A percentile compares a stretch with the other conserved stretches of the same genome.
Conservation (phyloP, 257 asterid genomes). For the Cinchona pubescens region DNA sequence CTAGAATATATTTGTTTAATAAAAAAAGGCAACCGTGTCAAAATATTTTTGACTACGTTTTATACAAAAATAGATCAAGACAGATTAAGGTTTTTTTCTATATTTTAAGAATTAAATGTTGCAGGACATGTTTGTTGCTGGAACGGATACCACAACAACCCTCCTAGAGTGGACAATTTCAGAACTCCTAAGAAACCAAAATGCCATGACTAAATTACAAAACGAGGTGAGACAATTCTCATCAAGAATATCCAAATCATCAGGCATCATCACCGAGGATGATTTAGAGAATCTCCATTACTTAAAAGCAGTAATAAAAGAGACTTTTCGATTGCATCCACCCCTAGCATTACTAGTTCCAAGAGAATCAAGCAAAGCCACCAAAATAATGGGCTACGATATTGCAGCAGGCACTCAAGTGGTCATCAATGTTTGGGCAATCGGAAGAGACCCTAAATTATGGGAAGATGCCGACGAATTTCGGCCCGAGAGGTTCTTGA, state of each 20-base stretch:
- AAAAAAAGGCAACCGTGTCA: too few relatives aligned
- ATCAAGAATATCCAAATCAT: not conserved
- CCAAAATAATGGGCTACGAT: not conserved
- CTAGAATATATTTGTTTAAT: too few relatives aligned
- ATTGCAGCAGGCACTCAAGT: constrained; percentile 1
- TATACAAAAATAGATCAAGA: too few relatives aligned
- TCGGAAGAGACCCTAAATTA: not conserved
- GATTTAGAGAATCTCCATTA: not conserved
- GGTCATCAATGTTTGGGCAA: not conserved
- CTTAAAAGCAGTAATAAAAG: constrained; percentile 1
- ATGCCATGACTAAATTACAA: not conserved
- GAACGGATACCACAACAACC: not conserved
- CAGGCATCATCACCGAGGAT: not conserved
- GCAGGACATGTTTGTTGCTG: constrained; percentile 13
- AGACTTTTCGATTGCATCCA: not conserved
- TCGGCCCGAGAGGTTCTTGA: too few relatives aligned
- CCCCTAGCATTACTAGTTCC: constrained; percentile 3
- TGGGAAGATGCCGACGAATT: constrained; percentile 1
- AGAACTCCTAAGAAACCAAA: constrained; percentile 2
- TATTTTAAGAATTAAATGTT: too few relatives aligned
- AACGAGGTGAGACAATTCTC: constrained; percentile 6
- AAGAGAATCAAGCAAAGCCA: not conserved
- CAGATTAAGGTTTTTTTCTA: too few relatives aligned
- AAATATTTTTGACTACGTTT: too few relatives aligned
- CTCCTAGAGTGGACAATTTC: constrained; percentile 3